A percentile compares a stretch with the other conserved stretches of the same genome.
Evolutionary conservation across 164 flowering plant species (phyloP).

Genomic region (Aristolochia californica): DNA sequence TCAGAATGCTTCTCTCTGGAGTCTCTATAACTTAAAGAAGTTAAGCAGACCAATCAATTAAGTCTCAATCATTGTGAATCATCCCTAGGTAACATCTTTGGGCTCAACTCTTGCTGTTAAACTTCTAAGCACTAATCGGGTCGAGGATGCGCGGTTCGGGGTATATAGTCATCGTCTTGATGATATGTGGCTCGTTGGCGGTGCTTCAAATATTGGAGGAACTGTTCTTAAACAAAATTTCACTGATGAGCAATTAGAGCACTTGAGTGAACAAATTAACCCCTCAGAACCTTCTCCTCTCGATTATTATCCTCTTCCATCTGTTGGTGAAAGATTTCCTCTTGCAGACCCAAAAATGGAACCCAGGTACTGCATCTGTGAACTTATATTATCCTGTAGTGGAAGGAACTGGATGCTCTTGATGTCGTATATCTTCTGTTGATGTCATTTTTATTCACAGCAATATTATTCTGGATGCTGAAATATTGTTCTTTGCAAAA

Average conservation of each 20-base stretch:
- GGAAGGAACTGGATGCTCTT: background rate
- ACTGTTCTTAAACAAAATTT: constrained; percentile 73
- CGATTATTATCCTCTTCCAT: constrained; percentile 75
- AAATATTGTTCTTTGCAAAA: no score
- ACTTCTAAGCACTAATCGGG: constrained; percentile 67
- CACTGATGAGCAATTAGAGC: constrained; percentile 60
- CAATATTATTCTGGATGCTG: no score
- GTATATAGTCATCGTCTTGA: constrained; percentile 96
- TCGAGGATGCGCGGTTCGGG: constrained; percentile 91
- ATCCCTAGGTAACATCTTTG: constrained; percentile 72
- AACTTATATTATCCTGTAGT: background rate
- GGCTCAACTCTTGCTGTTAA: constrained; percentile 95
- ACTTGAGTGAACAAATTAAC: constrained; percentile 60
- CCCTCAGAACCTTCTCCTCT: constrained; percentile 59
- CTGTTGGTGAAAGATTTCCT: constrained; percentile 85
- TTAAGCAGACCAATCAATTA: background rate
- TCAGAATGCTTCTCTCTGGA: background rate
- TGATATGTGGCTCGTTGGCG: constrained; percentile 97
- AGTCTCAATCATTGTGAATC: background rate
- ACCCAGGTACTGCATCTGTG: constrained; percentile 46
- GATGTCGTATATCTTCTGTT: background rate
- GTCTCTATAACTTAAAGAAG: background rate
- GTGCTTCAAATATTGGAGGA: constrained; percentile 94
- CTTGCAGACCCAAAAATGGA: constrained; percentile 72
- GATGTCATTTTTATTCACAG: no score